Evolutionary conservation across 345 rosid genomes (phyloP).

Genomic region (Rhodomyrtus tomentosa): DNA sequence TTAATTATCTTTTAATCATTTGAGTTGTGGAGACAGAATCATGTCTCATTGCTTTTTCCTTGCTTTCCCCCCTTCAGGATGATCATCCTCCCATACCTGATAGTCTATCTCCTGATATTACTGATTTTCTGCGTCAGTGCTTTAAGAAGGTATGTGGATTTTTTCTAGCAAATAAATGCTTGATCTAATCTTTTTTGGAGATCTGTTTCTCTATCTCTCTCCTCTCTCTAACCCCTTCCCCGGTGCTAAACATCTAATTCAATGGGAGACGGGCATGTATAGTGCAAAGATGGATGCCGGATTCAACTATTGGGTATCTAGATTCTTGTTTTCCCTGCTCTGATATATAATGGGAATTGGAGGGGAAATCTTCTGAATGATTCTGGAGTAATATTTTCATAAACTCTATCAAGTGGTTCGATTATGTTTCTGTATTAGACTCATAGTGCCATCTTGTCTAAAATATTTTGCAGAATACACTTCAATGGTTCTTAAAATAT

Average conservation of each 20-base stretch:
- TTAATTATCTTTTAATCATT: background rate
- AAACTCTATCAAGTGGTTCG: background rate
- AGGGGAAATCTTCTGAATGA: background rate
- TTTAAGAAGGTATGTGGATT: constrained; percentile 74
- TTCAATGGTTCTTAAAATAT: background rate
- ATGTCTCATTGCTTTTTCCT: background rate
- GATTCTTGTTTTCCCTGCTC: background rate
- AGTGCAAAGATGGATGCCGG: background rate
- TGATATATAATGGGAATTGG: background rate
- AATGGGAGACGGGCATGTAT: background rate
- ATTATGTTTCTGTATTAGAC: background rate
- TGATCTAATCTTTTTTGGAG: background rate
- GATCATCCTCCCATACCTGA: constrained; percentile 97
- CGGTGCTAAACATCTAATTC: background rate
- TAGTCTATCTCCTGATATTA: constrained; percentile 88
- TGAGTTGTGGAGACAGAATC: background rate
- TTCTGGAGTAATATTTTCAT: background rate
- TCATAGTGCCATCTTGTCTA: background rate
- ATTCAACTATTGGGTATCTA: background rate
- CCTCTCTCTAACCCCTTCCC: background rate
- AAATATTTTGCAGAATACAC: background rate
- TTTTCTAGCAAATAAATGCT: background rate
- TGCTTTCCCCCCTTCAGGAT: constrained; percentile 39
- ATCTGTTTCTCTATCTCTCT: background rate
- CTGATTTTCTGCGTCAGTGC: constrained; percentile 91